Percentiles rank a stretch among this genome's conserved stretches.
These are phyloP conservation scores for Cercospora beticola DNA, from an alignment of 2,329 filamentous ascomycete genomes.

Conservation along the genomic window DNA sequence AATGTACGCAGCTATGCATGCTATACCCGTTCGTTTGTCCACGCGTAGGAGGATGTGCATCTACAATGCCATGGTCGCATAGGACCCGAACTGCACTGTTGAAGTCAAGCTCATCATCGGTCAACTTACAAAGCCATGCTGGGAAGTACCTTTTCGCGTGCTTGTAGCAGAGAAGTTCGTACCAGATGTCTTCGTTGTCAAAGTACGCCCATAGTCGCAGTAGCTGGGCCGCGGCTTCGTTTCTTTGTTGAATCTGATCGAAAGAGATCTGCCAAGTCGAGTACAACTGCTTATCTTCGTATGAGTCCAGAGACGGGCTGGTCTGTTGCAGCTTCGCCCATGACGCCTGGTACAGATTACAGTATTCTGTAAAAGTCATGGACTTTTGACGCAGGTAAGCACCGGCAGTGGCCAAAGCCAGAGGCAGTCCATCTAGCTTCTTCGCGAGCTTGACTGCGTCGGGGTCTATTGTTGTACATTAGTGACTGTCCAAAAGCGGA, in stretches of 20 bases:
- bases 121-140: background rate
- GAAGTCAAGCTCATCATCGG: background rate
- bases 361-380: background rate
- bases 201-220: slow-evolving; percentile 23
- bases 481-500: slow-evolving; percentile 28
- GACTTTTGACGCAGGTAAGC: slow-evolving; percentile 5
- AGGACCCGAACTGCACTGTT: background rate
- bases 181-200: slow-evolving; percentile 1
- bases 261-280: slow-evolving; percentile 39
- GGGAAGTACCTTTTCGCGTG: too few relatives aligned
- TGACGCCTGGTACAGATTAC: background rate
- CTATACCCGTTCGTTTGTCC: background rate
- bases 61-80: background rate
- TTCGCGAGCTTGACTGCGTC: background rate
- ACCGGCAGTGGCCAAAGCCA: slow-evolving; percentile 15
- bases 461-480: slow-evolving; percentile 16
- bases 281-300: slow-evolving; percentile 24
- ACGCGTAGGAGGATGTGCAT: background rate
- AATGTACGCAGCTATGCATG: background rate
- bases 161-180: background rate
- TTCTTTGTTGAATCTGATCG: slow-evolving; percentile 30
- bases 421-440: slow-evolving; percentile 11
- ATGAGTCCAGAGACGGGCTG: background rate
- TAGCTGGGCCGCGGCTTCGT: slow-evolving; percentile 28
- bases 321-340: background rate